Conservation (phyloP, 140 eudicot species). For the Ambrosia hybrid region DNA sequence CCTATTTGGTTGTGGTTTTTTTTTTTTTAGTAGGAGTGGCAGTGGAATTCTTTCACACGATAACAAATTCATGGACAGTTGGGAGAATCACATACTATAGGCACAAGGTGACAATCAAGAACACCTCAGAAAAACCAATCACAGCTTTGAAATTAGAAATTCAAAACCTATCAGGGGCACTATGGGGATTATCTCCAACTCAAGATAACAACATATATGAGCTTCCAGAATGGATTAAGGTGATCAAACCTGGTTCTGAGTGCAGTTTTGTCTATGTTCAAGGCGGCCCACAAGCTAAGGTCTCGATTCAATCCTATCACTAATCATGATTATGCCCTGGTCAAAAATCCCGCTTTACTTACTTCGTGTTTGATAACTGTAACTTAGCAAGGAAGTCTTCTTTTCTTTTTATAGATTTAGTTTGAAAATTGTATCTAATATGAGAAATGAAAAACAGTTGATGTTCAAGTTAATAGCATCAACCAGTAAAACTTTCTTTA, state of each 20-base stretch:
- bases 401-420: slow-evolving; percentile 31
- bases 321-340: slow-evolving; percentile 19
- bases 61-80: slow-evolving; percentile 73
- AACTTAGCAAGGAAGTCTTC: slow-evolving; percentile 30
- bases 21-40: slow-evolving; percentile 44
- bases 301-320: slow-evolving; percentile 65
- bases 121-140: slow-evolving; percentile 64
- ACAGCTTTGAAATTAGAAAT: slow-evolving; percentile 57
- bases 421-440: slow-evolving; percentile 19
- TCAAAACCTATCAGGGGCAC: slow-evolving; percentile 66
- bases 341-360: not conserved
- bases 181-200: slow-evolving; percentile 75
- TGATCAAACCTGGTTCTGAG: slow-evolving; percentile 64
- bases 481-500: slow-evolving; percentile 1
- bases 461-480: slow-evolving; percentile 28
- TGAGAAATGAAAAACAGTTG: slow-evolving; percentile 25
- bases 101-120: slow-evolving; percentile 82
- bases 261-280: slow-evolving; percentile 78
- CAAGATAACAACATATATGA: slow-evolving; percentile 55
- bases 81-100: slow-evolving; percentile 56
- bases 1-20: not conserved
- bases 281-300: slow-evolving; percentile 95
- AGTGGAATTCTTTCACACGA: slow-evolving; percentile 66
- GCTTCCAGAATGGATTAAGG: slow-evolving; percentile 68
- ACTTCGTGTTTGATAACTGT: slow-evolving; percentile 23